Evolutionary conservation across 371 early-diverging fungal species (phyloP), one percentile per base, ranked within the genome.

Genomic region (Saksenaea vasiformis): DNA sequence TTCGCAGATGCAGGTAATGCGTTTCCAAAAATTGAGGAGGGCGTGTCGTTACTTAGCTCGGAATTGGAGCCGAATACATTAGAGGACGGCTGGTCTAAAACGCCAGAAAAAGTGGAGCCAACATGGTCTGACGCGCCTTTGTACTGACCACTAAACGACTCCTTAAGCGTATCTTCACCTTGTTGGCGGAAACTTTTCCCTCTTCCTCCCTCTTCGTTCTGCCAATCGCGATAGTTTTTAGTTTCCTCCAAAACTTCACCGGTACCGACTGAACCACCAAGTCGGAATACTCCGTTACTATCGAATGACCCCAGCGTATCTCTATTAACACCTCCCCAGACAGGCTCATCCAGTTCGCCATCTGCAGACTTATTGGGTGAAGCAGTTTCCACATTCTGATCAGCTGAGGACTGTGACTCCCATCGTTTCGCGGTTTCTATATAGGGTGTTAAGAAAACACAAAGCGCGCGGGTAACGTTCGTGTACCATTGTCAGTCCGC

Each of bases 251-350:
- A 62, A 13, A 62, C 22, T 3, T 47, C 47, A 51, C 72, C 72
- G 22, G 71, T 58, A 31, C 66, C 78, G 31, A 60, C 74, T 14
- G 71, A 77, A 13, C 71, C 75, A 36, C 77, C 74, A 54, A 88
- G 74, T 38, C 87, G 84, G 69, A 91, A 91, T 35, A 89, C 83
- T 35, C 91, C 90, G 57, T 88, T 85, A 24, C 79, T 75, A 54
- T 86, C 88, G 70, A 87, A 89, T 38, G 86, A 79, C 2, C 77
- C 80, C 13, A 80, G 63, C 1, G 76, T 58, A 54, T 73, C 67
- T 15, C 70, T 68, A 43, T 64, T 75, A 1, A 67, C 74, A 22
- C 65, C 63, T 35, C 68, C 66, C 80, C 80, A 80, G 3, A 65
- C 54, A 7, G 63, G 47, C 22, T 69, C 65, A 22, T 69, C 61